Evolutionary conservation across 768 basidiomycete species (phyloP), one percentile per base, ranked within the genome.

Genomic region (Galerina marginata): DNA sequence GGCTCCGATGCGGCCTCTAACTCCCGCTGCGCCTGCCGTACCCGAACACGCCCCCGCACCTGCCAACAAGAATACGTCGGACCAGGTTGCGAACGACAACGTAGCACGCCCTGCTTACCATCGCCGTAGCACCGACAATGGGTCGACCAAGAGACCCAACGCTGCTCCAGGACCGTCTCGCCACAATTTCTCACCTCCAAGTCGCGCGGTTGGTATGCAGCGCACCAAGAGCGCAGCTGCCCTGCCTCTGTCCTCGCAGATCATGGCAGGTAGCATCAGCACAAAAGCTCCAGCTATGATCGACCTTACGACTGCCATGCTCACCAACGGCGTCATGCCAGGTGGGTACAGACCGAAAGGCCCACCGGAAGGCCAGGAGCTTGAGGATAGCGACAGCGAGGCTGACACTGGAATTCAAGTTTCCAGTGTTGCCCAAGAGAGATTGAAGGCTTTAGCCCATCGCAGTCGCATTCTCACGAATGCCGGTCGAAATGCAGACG

Each of bases 371-470:
- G 87, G 81, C 23, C 77, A 78, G 64, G 90, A 91, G 70, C 74
- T 91, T 78, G 91, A 91, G 60, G 84, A 88, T n/a, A 86, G 81
- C 58, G 85, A 78, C 15, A 81, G 76, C 42, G 86, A 86, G 14
- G 76, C 81, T 1, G 72, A 72, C 12, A 68, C 65, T 9, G 75
- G 71, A 23, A 78, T 89, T 29, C 81, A 84, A 65, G 73, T 91
- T 20, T 87, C 90, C 25, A 90, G 89, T 51, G 80, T 89, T 36
- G 91, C 89, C 11, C 86, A 91, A 65, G 84, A 88, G 74, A 86
- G 80, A 72, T 67, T 92, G 59, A 84, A 80, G 47, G 83, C 84
- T 1, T 72, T 91, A 2, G 84, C 83, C 39, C 75, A 81, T 51
- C 77, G 82, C 11, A 77, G 82, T 46, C 75, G 76, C 12, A 75